Evolutionary conservation across 1,139 yeast species (phyloP).

Genomic region (Lodderomyces metapsilosis): DNA sequence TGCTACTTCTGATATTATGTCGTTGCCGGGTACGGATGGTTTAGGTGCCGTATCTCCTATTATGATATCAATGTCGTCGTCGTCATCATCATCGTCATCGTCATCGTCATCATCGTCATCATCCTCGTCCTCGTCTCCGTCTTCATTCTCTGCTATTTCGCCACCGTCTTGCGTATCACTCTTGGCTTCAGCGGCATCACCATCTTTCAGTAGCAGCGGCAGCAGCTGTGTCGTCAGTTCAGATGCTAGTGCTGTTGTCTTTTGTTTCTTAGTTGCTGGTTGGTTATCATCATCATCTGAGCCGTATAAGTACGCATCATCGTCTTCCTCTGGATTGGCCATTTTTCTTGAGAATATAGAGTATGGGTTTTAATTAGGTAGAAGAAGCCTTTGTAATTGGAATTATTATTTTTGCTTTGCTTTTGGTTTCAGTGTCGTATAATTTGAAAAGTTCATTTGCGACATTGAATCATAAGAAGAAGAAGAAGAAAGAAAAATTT

Average conservation of each 20-base stretch:
- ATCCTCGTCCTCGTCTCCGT: conserved; percentile 24
- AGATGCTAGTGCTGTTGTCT: conserved; percentile 9
- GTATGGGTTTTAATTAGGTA: no score
- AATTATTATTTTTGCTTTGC: no score
- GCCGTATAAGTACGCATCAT: conserved; percentile 84
- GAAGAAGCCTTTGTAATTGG: no score
- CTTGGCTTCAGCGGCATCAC: conserved; percentile 13
- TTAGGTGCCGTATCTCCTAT: conserved; percentile 26
- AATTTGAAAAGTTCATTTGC: no score
- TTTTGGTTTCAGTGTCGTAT: neutral
- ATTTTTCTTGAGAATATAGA: no score
- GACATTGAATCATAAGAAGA: no score
- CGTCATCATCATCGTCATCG: conserved; percentile 35
- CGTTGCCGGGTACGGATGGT: conserved; percentile 23
- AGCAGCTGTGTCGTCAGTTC: neutral
- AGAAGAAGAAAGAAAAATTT: neutral
- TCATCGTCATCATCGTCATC: conserved; percentile 35
- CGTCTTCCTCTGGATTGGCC: conserved; percentile 54
- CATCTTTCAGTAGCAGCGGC: neutral
- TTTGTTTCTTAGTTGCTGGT: conserved; percentile 13
- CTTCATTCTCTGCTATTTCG: conserved; percentile 14
- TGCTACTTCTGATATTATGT: conserved; percentile 20
- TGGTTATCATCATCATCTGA: conserved; percentile 49
- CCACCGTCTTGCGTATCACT: conserved; percentile 7
- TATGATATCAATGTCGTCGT: conserved; percentile 47